Evolutionary conservation across 805 yeast species (phyloP), one percentile per base, ranked within the genome.

Genomic region (Saccharomyces paradoxus): DNA sequence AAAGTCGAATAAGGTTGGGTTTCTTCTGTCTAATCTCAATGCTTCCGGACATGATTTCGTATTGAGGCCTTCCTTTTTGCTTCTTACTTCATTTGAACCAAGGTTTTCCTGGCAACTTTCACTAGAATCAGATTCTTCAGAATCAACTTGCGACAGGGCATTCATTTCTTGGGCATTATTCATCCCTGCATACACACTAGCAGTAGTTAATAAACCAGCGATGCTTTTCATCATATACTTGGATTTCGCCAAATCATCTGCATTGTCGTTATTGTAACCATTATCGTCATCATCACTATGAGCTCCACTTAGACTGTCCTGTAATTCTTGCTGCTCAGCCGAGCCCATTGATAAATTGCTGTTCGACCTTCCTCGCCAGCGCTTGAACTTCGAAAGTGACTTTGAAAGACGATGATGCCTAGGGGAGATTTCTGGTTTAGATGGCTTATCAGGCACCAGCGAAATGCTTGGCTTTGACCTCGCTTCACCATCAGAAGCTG

Each of bases 141-240:
- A 57, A 14, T 66, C 60, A 10, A 54, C 60, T 28, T 56, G 61
- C 24, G 55, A 61, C 27, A 62, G 46, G 9, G 57, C 59, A 24
- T 58, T 53, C 4, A 59, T 58, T 24, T 60, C 62, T 26, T 65
- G 65, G 9, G 58, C 58, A 51, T 65, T 64, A 49, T 66, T 60
- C 66, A 66, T 58, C 49, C 72, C 64, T 50, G 81, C 76, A 61
- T 77, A 79, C 55, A 80, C 75, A 57, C 82, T 78, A 0, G 86
- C 83, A 0, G 85, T 77, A 0, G 86, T 80, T 53, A 82, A 69
- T 51, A 81, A 63, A 0, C 81, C 78, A 2, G 80, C 82, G 59
- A 82, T 75, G 47, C 82, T 78, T 59, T 74, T 75, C 17, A 82
- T 78, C 67, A 78, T 76, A 47, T 74, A 76, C 13, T 73, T 72